phyloP scores from a whole-genome alignment of 2,329 filamentous ascomycete genomes.

The Pseudohalonectria lignicola region DNA sequence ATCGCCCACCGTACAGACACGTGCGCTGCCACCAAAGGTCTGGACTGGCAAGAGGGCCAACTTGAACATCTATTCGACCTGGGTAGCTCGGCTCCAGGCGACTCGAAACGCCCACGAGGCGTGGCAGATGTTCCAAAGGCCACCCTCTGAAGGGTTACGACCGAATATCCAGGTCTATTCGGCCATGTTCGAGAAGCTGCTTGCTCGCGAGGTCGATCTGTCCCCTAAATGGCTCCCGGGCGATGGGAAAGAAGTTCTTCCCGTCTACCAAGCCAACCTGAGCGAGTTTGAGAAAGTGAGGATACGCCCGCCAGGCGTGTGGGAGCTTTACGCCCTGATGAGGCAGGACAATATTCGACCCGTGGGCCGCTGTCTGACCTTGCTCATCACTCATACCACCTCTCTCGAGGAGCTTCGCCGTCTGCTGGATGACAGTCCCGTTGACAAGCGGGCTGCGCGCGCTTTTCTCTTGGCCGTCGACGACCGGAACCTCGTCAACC shows the following conservation, averaged over 20 bases:
- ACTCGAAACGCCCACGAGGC: slow-evolving; percentile 52
- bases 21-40: slow-evolving; percentile 22
- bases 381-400: slow-evolving; percentile 42
- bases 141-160: slow-evolving; percentile 18
- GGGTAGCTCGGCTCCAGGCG: slow-evolving; percentile 45
- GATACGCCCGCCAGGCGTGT: slow-evolving; percentile 46
- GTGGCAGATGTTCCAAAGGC: slow-evolving; percentile 38
- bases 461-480: slow-evolving; percentile 9
- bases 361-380: slow-evolving; percentile 35
- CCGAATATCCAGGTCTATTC: slow-evolving; percentile 37
- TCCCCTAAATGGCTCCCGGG: slow-evolving; percentile 35
- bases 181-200: slow-evolving; percentile 50
- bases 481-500: too few relatives aligned
- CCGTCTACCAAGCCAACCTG: slow-evolving; percentile 44
- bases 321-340: slow-evolving; percentile 51
- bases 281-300: slow-evolving; percentile 55
- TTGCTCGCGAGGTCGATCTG: slow-evolving; percentile 19
- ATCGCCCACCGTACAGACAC: slow-evolving; percentile 46
- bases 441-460: slow-evolving; percentile 10
- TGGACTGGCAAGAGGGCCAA: slow-evolving; percentile 15
- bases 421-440: slow-evolving; percentile 36
- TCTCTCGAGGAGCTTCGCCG: slow-evolving; percentile 32
- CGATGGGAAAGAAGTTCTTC: slow-evolving; percentile 43
- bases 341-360: slow-evolving; percentile 33
- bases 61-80: slow-evolving; percentile 26